These are phyloP conservation scores for Talaromyces thailandensis DNA, from an alignment of 495 filamentous ascomycete species.

Conservation along the genomic window DNA sequence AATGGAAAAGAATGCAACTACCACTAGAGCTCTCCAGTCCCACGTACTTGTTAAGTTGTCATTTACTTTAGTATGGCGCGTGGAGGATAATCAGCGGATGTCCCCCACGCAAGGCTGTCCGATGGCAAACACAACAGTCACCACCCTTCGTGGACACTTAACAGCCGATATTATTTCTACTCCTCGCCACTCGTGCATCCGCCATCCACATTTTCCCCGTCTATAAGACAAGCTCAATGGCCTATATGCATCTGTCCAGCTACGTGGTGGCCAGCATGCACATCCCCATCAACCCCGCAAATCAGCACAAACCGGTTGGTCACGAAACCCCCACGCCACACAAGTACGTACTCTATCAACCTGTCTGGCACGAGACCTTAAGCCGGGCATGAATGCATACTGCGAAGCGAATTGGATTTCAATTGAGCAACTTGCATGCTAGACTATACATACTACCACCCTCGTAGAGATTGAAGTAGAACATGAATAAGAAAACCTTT, in stretches of 20 bases:
- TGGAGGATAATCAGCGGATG: constrained; percentile 4
- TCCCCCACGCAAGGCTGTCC: background rate
- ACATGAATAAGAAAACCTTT: background rate
- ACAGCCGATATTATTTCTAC: background rate
- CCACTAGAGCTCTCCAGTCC: background rate
- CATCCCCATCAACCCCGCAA: background rate
- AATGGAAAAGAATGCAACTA: background rate
- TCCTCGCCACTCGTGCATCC: background rate
- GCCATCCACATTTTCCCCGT: background rate
- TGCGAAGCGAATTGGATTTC: background rate
- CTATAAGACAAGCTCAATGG: background rate
- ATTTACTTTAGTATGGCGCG: background rate
- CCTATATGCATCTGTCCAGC: background rate
- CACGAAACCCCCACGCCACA: background rate
- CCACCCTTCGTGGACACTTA: background rate
- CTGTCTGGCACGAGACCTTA: background rate
- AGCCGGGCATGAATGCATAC: background rate
- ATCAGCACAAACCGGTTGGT: background rate
- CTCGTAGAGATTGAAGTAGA: background rate
- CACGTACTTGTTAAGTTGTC: background rate
- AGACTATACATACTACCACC: background rate
- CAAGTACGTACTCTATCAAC: background rate
- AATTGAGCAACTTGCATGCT: background rate
- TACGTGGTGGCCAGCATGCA: background rate
- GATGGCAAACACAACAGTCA: background rate